These are phyloP conservation scores for Mrakia blollopis DNA, from an alignment of 768 basidiomycete species.

Conservation along the genomic window DNA sequence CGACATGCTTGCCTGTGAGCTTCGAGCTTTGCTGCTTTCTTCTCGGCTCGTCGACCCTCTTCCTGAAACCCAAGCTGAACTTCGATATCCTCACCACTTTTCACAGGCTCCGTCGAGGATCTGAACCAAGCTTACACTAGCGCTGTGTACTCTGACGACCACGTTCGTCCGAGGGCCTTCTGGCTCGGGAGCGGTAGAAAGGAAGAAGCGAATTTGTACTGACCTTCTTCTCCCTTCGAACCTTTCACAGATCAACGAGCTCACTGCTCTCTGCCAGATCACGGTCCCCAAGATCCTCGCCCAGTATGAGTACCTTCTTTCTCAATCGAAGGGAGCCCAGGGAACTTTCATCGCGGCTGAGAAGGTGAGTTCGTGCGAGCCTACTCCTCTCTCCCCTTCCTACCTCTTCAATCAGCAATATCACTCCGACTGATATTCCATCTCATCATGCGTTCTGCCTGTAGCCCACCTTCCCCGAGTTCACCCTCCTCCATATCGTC, in stretches of 20 bases:
- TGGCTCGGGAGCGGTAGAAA: neutral
- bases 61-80: neutral
- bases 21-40: too few relatives aligned
- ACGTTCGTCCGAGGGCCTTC: neutral
- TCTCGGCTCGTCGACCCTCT: neutral
- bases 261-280: neutral
- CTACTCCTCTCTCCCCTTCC: neutral
- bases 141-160: neutral
- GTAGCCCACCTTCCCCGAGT: conserved; percentile 13
- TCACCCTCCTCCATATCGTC: conserved; percentile 7
- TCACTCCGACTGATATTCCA: neutral
- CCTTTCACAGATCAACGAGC: neutral
- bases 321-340: neutral
- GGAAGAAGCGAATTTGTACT: neutral
- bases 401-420: neutral
- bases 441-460: neutral
- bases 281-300: neutral
- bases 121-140: conserved; percentile 3
- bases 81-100: neutral
- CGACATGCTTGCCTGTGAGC: conserved; percentile 2
- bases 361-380: neutral
- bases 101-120: conserved; percentile 4
- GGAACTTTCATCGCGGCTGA: conserved; percentile 5
- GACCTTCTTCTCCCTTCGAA: neutral
- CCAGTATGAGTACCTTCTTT: conserved; percentile 8